Base-by-base conservation (phyloP, 2,329 filamentous ascomycete genomes). In the Tympanopsis confertula region DNA sequence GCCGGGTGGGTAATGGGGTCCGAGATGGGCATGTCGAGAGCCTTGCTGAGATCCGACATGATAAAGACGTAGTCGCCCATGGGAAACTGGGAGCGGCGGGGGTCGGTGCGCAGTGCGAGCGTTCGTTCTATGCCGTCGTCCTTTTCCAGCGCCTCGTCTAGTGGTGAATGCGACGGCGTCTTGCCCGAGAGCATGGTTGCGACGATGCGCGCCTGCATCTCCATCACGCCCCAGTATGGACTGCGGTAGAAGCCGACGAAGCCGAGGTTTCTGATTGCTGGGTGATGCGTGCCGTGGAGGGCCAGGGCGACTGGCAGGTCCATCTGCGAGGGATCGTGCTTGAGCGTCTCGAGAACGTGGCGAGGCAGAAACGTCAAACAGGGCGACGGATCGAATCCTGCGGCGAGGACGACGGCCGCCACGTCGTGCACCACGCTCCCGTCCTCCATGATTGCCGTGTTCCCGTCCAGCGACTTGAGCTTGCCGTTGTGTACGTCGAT, bases 191-290 rank as follows among this genome's bases (percentile, higher is more conserved):
- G 88, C 10, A 74, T 53, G 12, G 68, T 55, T 0, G 78, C 67
- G 4, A 88, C 60, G 43, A 83, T 69, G 1, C 81, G 71, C 3
- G 85, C 79, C 57, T 93, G 86, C 80, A 87, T 84, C 54, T 91
- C 85, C 69, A 89, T 86, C 0, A 87, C 77, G 1, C 82, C 82
- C 86, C 86, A 93, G 53, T 86, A 91, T 0, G 85, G 84, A 0
- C 82, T 82, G 42, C 86, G 72, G 51, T 93, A 93, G 56, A 87
- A 86, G 1, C 86, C 86, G 1, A 91, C 78, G 48, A 91, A 88
- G 1, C 82, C 84, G 0, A 91, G 59, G 4, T 71, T 71, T 0
- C 78, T 70, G 0, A 87, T 55, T 0, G 65, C 59, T 0, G 70
- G 68, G 41, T 79, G 73, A 39, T 78, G 63, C 0, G 78, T 78